Conservation (phyloP, 2,329 filamentous ascomycete genomes). For the Fusarium pseudoanthophilum region DNA sequence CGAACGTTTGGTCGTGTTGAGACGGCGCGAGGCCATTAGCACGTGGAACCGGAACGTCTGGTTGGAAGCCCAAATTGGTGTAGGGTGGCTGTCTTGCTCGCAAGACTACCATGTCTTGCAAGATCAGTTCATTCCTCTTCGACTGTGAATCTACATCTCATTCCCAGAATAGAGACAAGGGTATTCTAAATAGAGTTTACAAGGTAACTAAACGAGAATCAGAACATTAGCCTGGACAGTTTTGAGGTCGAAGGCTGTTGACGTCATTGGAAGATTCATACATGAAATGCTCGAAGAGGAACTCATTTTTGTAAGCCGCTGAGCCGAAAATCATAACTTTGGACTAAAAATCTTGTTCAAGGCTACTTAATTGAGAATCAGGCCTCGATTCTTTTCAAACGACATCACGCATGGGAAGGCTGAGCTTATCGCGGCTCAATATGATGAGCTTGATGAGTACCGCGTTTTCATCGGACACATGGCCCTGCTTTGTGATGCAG, state of each 20-base stretch:
- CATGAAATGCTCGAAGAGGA: too few species aligned
- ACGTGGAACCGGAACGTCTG: not conserved
- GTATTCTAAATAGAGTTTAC: fast-evolving
- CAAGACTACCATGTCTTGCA: too few species aligned
- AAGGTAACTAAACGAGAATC: too few species aligned
- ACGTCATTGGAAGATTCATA: too few species aligned
- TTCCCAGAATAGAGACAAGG: not conserved
- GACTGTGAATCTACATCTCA: not conserved
- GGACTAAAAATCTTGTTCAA: too few species aligned
- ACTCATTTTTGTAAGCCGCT: too few species aligned
- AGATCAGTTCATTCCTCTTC: not conserved
- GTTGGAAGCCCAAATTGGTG: too few species aligned
- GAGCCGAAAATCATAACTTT: too few species aligned
- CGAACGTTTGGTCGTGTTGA: not conserved
- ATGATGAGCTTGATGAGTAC: not conserved
- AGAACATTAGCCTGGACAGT: not conserved
- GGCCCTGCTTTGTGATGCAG: not conserved
- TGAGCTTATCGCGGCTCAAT: fast-evolving
- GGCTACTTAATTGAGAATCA: too few species aligned
- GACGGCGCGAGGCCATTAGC: not conserved
- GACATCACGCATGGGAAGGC: not conserved
- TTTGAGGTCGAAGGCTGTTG: too few species aligned
- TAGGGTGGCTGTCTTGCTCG: not conserved
- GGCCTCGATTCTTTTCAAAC: too few species aligned
- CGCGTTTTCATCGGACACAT: not conserved